These are phyloP conservation scores for Aspergillus hortae DNA, from an alignment of 2,329 filamentous ascomycete species.

Conservation along the genomic window DNA sequence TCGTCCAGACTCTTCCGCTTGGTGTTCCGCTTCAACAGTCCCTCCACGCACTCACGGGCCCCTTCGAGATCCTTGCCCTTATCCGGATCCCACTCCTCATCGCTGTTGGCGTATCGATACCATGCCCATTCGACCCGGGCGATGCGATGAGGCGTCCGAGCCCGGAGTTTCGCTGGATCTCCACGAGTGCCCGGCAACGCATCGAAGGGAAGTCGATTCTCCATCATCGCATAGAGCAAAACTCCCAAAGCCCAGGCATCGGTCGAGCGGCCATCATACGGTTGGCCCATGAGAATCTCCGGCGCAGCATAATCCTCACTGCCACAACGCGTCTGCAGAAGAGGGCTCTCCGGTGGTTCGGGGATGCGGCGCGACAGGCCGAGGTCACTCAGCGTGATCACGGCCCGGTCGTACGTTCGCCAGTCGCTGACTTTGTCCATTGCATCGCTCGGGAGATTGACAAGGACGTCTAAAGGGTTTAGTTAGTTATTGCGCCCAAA, in stretches of 20 bases:
- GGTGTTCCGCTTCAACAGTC: slow-evolving; percentile 75
- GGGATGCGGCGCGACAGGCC: slow-evolving; percentile 83
- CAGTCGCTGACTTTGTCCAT: slow-evolving; percentile 68
- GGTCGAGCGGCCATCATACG: slow-evolving; percentile 86
- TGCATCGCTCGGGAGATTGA: slow-evolving; percentile 71
- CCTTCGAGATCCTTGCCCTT: slow-evolving; percentile 65
- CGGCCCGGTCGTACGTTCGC: slow-evolving; percentile 71
- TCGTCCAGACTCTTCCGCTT: slow-evolving; percentile 73
- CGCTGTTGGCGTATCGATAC: slow-evolving; percentile 77
- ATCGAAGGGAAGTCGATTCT: slow-evolving; percentile 91
- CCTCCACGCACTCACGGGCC: slow-evolving; percentile 78
- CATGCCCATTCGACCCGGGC: slow-evolving; percentile 94
- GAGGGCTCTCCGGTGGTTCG: slow-evolving; percentile 68
- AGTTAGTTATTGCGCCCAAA: neutral
- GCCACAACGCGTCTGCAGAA: slow-evolving; percentile 89
- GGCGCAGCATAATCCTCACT: slow-evolving; percentile 97
- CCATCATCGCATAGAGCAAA: slow-evolving; percentile 85
- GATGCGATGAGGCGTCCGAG: slow-evolving; percentile 87
- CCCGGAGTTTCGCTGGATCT: slow-evolving; percentile 71
- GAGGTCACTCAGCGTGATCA: slow-evolving; percentile 86
- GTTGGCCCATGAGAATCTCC: slow-evolving; percentile 91
- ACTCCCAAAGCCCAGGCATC: slow-evolving; percentile 97
- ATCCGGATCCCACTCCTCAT: slow-evolving; percentile 79
- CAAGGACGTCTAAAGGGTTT: slow-evolving; percentile 69
- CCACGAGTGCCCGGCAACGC: slow-evolving; percentile 72